These are phyloP conservation scores for Clavariopsis aquatica DNA, from an alignment of 495 filamentous ascomycete genomes.

Conservation along the genomic window DNA sequence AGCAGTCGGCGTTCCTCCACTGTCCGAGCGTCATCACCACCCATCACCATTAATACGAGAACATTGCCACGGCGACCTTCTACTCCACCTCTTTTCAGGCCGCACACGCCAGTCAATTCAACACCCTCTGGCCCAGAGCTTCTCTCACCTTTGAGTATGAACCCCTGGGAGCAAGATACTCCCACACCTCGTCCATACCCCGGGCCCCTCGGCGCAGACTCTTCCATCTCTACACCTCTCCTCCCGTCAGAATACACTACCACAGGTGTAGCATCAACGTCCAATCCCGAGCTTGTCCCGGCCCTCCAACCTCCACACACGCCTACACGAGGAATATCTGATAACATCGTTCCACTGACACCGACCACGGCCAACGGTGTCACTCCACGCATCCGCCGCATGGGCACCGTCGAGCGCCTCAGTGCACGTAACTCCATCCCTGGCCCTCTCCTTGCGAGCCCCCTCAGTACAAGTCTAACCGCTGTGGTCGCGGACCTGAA, in stretches of 20 bases:
- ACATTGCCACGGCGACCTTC: not conserved
- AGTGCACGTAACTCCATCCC: slow-evolving; percentile 35
- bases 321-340: slow-evolving; percentile 17
- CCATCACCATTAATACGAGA: slow-evolving; percentile 13
- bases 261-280: slow-evolving; percentile 10
- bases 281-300: slow-evolving; percentile 19
- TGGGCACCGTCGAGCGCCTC: slow-evolving; percentile 28
- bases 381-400: slow-evolving; percentile 23
- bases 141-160: slow-evolving; percentile 14
- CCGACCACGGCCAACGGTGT: slow-evolving; percentile 17
- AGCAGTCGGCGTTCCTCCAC: slow-evolving; percentile 25
- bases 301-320: slow-evolving; percentile 23
- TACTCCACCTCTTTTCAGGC: slow-evolving; percentile 8
- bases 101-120: not conserved
- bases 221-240: slow-evolving; percentile 34
- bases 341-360: slow-evolving; percentile 17
- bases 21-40: slow-evolving; percentile 24
- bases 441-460: slow-evolving; percentile 39
- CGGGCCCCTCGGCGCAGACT: slow-evolving; percentile 12
- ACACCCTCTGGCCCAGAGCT: slow-evolving; percentile 7
- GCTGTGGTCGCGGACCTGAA: slow-evolving; percentile 54
- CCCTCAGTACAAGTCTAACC: slow-evolving; percentile 40
- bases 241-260: slow-evolving; percentile 32
- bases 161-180: slow-evolving; percentile 26
- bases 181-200: slow-evolving; percentile 10